A percentile compares a stretch with the other conserved stretches of the same genome.
Conservation (phyloP, 495 filamentous ascomycete genomes). For the Corynascus novoguineensis region DNA sequence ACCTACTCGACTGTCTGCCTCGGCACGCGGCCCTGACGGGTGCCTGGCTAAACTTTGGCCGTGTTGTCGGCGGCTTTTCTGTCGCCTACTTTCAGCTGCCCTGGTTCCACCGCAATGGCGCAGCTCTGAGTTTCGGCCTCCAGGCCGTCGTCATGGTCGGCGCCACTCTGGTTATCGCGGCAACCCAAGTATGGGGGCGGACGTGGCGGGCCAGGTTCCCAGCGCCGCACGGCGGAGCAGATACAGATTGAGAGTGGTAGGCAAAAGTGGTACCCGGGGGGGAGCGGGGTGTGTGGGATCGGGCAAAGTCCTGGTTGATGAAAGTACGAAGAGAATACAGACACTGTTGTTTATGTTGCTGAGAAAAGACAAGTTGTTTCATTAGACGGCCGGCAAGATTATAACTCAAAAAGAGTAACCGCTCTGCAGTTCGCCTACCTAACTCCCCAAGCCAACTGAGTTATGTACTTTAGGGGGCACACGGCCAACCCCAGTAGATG, state of each 20-base stretch:
- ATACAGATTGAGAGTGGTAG: neutral
- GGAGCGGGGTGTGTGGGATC: too few species aligned
- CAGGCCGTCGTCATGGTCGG: slow-evolving; percentile 27
- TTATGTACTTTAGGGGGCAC: too few species aligned
- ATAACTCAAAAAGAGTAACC: too few species aligned
- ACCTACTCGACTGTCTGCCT: slow-evolving; percentile 36
- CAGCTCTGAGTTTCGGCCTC: slow-evolving; percentile 26
- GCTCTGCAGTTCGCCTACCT: too few species aligned
- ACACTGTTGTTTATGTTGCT: too few species aligned
- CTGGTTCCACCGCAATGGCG: slow-evolving; percentile 27
- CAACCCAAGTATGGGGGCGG: slow-evolving; percentile 27
- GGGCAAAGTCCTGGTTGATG: too few species aligned
- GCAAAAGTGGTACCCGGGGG: too few species aligned
- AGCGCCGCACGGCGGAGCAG: neutral
- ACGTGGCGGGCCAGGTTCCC: slow-evolving; percentile 13
- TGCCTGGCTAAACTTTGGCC: slow-evolving; percentile 31
- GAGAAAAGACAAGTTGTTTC: too few species aligned
- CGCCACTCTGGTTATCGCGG: slow-evolving; percentile 33
- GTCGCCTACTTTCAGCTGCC: slow-evolving; percentile 33
- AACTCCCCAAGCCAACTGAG: too few species aligned
- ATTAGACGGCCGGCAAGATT: too few species aligned
- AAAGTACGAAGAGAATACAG: too few species aligned
- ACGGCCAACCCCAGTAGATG: too few species aligned
- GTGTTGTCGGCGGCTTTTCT: slow-evolving; percentile 30
- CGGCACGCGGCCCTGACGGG: slow-evolving; percentile 30